Evolutionary conservation across 2,329 filamentous ascomycete species (phyloP).

Genomic region (Epichloe uncinata): DNA sequence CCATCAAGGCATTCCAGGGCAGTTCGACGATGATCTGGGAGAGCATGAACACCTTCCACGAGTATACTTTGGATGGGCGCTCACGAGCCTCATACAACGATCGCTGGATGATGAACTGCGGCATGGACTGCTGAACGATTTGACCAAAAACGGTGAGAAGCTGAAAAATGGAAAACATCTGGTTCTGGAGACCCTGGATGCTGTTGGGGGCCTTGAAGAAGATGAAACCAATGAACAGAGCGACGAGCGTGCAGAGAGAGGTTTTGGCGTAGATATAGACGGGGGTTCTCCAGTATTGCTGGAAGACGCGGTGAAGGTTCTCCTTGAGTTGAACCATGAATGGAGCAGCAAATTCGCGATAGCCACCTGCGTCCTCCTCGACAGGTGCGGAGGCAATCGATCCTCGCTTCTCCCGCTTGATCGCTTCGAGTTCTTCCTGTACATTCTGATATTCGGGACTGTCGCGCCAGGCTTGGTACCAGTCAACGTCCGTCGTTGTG

Average conservation of each 20-base stretch:
- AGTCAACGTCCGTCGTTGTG: constrained; percentile 49
- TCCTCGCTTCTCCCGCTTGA: constrained; percentile 35
- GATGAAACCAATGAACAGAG: constrained; percentile 72
- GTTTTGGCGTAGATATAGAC: constrained; percentile 80
- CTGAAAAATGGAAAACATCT: constrained; percentile 80
- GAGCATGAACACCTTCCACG: constrained; percentile 75
- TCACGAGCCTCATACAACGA: constrained; percentile 76
- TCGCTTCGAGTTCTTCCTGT: constrained; percentile 41
- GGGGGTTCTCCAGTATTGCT: constrained; percentile 86
- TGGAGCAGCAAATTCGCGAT: constrained; percentile 69
- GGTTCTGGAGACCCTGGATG: constrained; percentile 70
- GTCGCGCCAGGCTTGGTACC: constrained; percentile 48
- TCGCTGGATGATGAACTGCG: constrained; percentile 71
- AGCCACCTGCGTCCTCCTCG: constrained; percentile 24
- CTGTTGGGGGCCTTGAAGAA: constrained; percentile 62
- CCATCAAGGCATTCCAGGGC: constrained; percentile 69
- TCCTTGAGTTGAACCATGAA: constrained; percentile 54
- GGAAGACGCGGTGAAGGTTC: constrained; percentile 63
- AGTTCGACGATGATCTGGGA: constrained; percentile 75
- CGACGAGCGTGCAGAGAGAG: constrained; percentile 47
- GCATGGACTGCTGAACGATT: constrained; percentile 70
- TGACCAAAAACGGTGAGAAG: constrained; percentile 70
- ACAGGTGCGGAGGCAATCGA: constrained; percentile 4
- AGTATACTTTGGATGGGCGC: constrained; percentile 71
- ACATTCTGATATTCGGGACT: constrained; percentile 43